Evolutionary conservation across 2,329 filamentous ascomycete genomes (phyloP), one percentile per base, ranked within the genome.

Genomic region (Clarireedia paspali): DNA sequence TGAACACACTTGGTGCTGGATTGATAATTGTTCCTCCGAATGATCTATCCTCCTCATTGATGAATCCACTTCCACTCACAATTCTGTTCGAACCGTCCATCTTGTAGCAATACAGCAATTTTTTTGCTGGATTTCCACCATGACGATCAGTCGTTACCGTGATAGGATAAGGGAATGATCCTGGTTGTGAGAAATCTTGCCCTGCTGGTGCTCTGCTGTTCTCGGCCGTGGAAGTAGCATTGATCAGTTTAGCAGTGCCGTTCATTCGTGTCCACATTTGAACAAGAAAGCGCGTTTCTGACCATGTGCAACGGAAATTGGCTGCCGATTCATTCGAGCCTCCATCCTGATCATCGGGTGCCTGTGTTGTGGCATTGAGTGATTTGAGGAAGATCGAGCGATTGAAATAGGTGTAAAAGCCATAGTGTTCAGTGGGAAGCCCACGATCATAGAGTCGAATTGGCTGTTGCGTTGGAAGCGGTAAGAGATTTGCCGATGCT

Each of bases 381-480:
- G 39, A 42, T 20, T 84, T 83, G 59, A 95, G 77, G 74, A 92
- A 95, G 60, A 95, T 89, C 7, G 86, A 87, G 62, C 91, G 89
- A 72, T 91, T 85, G 71, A 88, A 97, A 75, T 96, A 95, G 0
- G 82, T 88, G 73, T 96, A 96, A 73, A 96, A 96, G 2, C 89
- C 90, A 70, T 95, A 96, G 72, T 96, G 90, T 70, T 97, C 92
- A 0, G 85, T 86, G 2, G 80, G 74, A 27, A 88, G 76, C 17
- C 88, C 91, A 20, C 91, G 87, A 69, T 97, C 89, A 70, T 85
- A 97, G 1, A 97, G 80, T 1, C 88, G 83, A 12, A 97, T 76
- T 0, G 90, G 92, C 66, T 97, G 94, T 58, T 86, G 82, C 5
- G 75, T 73, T 0, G 87, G 81, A 6, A 80, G 75, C 0, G 91